Conservation (phyloP, 345 rosid genomes). For the Cochlearia excelsa region DNA sequence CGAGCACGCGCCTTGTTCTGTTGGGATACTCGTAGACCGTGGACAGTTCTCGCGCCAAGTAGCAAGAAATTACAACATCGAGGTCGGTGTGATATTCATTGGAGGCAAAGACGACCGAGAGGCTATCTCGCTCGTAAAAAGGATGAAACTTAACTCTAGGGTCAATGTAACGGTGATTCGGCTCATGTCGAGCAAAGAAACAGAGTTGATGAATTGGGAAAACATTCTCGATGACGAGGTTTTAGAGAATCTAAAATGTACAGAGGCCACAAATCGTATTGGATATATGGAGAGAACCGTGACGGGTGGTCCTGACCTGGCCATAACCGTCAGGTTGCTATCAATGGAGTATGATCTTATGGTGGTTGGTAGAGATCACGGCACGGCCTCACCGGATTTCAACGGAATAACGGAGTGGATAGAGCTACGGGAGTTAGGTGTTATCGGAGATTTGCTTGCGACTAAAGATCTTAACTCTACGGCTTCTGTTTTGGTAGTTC, state of each 20-base stretch:
- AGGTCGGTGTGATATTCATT: constrained; percentile 24
- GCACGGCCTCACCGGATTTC: constrained; percentile 6
- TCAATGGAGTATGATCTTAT: constrained; percentile 18
- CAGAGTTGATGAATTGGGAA: constrained; percentile 7
- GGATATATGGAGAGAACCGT: constrained; percentile 16
- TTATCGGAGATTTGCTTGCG: constrained; percentile 29
- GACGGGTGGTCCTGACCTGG: constrained; percentile 18
- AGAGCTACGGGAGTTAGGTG: constrained; percentile 30
- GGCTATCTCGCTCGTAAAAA: constrained; percentile 12
- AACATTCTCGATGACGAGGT: constrained; percentile 18
- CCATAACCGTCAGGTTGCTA: background rate
- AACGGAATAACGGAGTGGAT: constrained; percentile 19
- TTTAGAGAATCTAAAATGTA: background rate
- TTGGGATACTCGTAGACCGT: constrained; percentile 31
- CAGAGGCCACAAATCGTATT: background rate
- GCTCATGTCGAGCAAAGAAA: constrained; percentile 1
- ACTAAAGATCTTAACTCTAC: constrained; percentile 19
- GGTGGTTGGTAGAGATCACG: constrained; percentile 25
- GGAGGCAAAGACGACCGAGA: constrained; percentile 33
- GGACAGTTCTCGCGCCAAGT: constrained; percentile 7
- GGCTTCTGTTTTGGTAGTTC: constrained; percentile 26
- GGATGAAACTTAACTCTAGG: constrained; percentile 11
- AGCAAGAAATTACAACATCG: background rate
- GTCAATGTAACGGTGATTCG: constrained; percentile 11
- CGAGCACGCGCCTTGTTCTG: constrained; percentile 22